phyloP scores from a whole-genome alignment of 805 yeast species.

The Saccharomycopsis sp. region DNA sequence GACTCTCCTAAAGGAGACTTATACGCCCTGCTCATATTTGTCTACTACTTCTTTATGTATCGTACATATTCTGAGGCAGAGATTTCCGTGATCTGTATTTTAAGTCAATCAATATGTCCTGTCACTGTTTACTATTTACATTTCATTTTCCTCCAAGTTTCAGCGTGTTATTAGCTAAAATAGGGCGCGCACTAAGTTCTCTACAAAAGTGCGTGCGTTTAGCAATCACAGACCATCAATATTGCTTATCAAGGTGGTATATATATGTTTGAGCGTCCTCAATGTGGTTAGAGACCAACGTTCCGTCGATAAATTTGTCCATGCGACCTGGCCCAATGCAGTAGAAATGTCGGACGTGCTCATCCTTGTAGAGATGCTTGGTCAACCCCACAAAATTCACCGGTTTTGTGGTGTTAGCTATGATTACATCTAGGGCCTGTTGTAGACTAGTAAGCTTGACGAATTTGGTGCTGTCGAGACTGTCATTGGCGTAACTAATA shows the following conservation, averaged over 20 bases:
- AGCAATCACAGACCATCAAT: not conserved
- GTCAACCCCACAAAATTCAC: conserved; percentile 18
- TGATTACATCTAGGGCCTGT: conserved; percentile 7
- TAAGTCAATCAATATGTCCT: too few species aligned
- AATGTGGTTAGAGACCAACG: not conserved
- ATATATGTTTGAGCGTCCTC: not conserved
- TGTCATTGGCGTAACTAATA: conserved; percentile 6
- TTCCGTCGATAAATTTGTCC: not conserved
- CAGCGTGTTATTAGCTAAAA: not conserved
- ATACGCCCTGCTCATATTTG: not conserved
- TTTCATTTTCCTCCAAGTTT: not conserved
- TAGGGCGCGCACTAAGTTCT: not conserved
- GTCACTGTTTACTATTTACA: not conserved
- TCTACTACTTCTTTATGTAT: not conserved
- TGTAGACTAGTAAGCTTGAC: conserved; percentile 1
- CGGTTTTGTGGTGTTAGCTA: conserved; percentile 14
- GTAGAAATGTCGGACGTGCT: conserved; percentile 9
- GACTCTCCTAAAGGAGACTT: not conserved
- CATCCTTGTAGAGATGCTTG: conserved; percentile 3
- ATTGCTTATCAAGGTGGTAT: not conserved
- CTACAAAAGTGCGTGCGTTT: not conserved
- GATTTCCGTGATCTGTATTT: too few species aligned
- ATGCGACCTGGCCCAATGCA: conserved; percentile 18
- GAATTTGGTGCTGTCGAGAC: conserved; percentile 7
- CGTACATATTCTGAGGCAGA: too few species aligned